Evolutionary conservation across 1,139 yeast genomes (phyloP).

Genomic region (Sugiyamaella neomexicana): DNA sequence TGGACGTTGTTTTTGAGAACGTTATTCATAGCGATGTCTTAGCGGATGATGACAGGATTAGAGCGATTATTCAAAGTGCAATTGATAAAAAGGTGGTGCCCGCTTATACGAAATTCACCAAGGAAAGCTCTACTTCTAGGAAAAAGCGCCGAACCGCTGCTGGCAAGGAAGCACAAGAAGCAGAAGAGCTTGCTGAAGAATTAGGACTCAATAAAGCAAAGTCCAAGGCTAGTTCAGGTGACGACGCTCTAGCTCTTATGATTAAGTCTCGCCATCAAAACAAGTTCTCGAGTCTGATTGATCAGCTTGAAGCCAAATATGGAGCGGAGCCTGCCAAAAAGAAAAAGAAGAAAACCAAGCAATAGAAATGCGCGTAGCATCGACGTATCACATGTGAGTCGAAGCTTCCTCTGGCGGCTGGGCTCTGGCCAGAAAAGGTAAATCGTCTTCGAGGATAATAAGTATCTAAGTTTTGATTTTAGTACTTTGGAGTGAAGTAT

Average conservation of each 20-base stretch:
- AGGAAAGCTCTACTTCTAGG: slow-evolving; percentile 53
- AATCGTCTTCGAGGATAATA: too few relatives aligned
- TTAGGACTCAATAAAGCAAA: slow-evolving; percentile 46
- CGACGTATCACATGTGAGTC: too few relatives aligned
- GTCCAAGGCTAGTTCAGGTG: slow-evolving; percentile 28
- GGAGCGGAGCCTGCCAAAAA: slow-evolving; percentile 32
- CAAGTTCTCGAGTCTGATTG: slow-evolving; percentile 52
- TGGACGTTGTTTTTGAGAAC: slow-evolving; percentile 65
- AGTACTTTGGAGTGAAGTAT: too few relatives aligned
- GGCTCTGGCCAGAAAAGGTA: too few relatives aligned
- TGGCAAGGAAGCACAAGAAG: slow-evolving; percentile 66
- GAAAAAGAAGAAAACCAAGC: slow-evolving; percentile 42
- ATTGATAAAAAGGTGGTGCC: slow-evolving; percentile 44
- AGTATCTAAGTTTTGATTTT: too few relatives aligned
- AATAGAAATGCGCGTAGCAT: slow-evolving; percentile 13
- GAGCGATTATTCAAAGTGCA: slow-evolving; percentile 50
- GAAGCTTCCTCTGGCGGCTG: not conserved
- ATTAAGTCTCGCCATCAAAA: slow-evolving; percentile 33
- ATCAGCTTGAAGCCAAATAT: slow-evolving; percentile 57
- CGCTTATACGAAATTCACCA: slow-evolving; percentile 51
- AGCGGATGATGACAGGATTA: slow-evolving; percentile 64
- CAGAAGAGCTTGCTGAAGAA: slow-evolving; percentile 57
- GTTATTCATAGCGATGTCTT: slow-evolving; percentile 74
- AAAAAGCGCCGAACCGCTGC: slow-evolving; percentile 55
- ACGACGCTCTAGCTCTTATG: slow-evolving; percentile 32